Evolutionary conservation across 2,329 filamentous ascomycete genomes (phyloP), one percentile per base, ranked within the genome.

Genomic region (Hymenoscyphus repandus): DNA sequence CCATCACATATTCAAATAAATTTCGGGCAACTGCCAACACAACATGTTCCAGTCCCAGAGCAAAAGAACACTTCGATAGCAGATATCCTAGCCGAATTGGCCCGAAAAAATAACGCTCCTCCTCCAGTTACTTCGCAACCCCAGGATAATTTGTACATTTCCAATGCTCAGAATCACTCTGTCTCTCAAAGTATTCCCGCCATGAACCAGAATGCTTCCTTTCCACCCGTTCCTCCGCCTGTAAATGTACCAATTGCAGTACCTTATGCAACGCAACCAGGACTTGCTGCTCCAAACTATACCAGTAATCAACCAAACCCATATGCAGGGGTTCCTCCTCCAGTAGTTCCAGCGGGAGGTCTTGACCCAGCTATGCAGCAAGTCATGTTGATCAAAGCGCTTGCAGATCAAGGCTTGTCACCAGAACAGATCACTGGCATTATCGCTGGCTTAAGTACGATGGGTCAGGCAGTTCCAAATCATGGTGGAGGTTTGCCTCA

Each of bases 1-100:
- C 66, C 66, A 37, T 31, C 62, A 56, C 54, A 61, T 54, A 42
- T 71, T 50, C 62, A 73, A 59, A 74, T 68, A 57, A 72, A 67
- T 42, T 62, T 74, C 30, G 56, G 51, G 15, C 65, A 60, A 34
- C 68, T 58, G 58, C 18, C 45, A 20, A 3, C 54, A 60, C 65
- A 58, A 48, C 64, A 63, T 37, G 67, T 67, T 47, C 63, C 73
- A 32, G 72, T 76, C 20, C 64, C 68, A 6, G 59, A 65, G 46
- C 64, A 37, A 64, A 43, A 64, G 59, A 80, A 77, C 32, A 77
- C 77, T 37, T 77, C 82, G 58, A 90, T 93, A 61, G 76, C 91
- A 69, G 86, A 88, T 66, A 86, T 86, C 40, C 77, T 93, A 56
- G 86, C 88, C 57, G 88, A 88, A 64, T 86, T 93, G 71, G 86